Evolutionary conservation across 345 rosid genomes (phyloP), one percentile per base, ranked within the genome.

Genomic region (Salix suchowensis): DNA sequence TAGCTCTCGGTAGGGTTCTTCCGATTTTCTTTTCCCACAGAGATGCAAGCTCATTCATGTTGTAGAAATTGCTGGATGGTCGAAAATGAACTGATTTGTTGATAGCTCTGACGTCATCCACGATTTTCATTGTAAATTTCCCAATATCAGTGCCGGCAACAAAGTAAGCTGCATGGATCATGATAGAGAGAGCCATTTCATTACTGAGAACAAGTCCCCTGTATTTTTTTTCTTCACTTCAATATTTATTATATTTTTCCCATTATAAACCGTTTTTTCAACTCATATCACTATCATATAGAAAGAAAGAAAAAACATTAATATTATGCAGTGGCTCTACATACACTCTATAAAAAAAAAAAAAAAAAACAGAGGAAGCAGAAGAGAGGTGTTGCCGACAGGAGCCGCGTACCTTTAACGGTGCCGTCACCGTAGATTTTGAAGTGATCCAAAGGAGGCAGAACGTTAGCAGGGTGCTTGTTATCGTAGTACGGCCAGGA

Each of bases 401-500:
- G 46, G 46, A 42, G 46, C 1, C 44, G 6, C 42, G 10, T 72
- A 89, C 96, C 96, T 88, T 89, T 91, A 73, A 84, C 88, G 70
- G 52, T 80, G 40, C 96, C 96, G 50, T 91, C 90, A 2, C 91
- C 96, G 74, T 91, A 91, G 83, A 91, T 89, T 72, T 84, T 83
- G 58, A 87, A 87, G 50, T 78, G 86, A 52, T 89, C 93, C 83
- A 88, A 71, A 9, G 96, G 96, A 10, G 96, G 96, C 24, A 85
- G 79, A 50, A 82, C 86, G 74, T 88, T 85, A 0, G 93, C 77
- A 7, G 96, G 96, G 72, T 91, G 96, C 2, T 73, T 83, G 69
- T 91, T 91, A 74, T 89, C 81, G 52, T 70, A 78, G 82, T 91
- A 91, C 7, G 96, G 96, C 96, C 96, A 91, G 5, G 96, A 88